Evolutionary conservation across 768 basidiomycete species (phyloP), one percentile per base, ranked within the genome.

Genomic region (Cystoderma amianthinum): DNA sequence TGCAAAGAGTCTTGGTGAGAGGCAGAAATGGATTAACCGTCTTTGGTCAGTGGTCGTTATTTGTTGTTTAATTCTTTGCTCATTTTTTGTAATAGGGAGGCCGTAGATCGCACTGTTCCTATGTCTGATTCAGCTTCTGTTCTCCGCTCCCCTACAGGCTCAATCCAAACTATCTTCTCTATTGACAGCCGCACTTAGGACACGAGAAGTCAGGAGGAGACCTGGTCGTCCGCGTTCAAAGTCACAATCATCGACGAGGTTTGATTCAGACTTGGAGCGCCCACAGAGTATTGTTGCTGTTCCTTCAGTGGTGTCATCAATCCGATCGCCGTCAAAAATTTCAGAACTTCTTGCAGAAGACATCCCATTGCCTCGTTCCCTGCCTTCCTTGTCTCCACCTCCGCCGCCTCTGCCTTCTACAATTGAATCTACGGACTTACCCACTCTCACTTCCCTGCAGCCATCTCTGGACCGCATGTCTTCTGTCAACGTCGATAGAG

Each of bases 11-110:
- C 73, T 91, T 5, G 60, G 85, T 44, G 87, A 93, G 57, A 71
- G 92, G 49, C 83, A 90, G 39, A 79, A 84, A 59, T 96, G 93
- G 93, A 89, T 94, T 10, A 87, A 86, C 52, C 77, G 89, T 3
- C 75, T 96, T 41, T 92, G 88, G 93, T 91, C 53, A 37, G 79
- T 66, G 1, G 19, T 46, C 50, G 32, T n/a, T 25, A 37, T 16
- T 43, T 46, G 32, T n/a, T n/a, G n/a, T n/a, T 47, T 13, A 13
- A 5, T 40, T 3, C 25, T 28, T 28, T 28, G 25, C 7, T 28
- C 15, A 40, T 15, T 28, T 39, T 2, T 41, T 19, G 35, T 23
- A 41, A 23, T 46, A 93, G 89, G 88, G 88, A 90, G 47, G 80
- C 82, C 0, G 70, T 92, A 13, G 80, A 88, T 50, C 76, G 77